Conservation (phyloP, 331 rosid genomes). For the Quercus tomentella region DNA sequence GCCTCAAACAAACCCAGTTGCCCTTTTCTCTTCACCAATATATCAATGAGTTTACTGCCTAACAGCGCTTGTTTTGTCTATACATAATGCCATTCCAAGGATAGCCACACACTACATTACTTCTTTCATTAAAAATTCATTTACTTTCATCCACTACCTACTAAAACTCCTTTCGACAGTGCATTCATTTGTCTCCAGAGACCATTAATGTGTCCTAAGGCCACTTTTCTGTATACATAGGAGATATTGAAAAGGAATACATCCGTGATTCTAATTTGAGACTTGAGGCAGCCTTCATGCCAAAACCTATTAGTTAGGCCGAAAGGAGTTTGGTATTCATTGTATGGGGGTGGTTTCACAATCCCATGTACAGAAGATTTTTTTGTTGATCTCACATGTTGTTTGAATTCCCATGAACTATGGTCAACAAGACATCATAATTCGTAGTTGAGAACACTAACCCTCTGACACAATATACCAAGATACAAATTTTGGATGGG, state of each 20-base stretch:
- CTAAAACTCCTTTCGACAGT: too few relatives aligned
- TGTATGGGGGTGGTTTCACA: too few relatives aligned
- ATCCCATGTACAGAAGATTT: too few relatives aligned
- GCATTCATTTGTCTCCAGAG: too few relatives aligned
- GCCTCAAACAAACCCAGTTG: not conserved
- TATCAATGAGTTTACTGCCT: not conserved
- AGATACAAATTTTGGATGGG: too few relatives aligned
- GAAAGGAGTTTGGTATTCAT: too few relatives aligned
- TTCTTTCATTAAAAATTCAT: not conserved
- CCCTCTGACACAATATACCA: too few relatives aligned
- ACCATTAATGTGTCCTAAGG: conserved; percentile 69
- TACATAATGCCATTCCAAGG: not conserved
- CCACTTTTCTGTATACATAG: conserved; percentile 78
- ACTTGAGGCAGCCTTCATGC: conserved; percentile 74
- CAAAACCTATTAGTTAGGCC: conserved; percentile 38
- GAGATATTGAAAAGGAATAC: conserved; percentile 59
- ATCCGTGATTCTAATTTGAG: conserved; percentile 74
- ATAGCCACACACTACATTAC: not conserved
- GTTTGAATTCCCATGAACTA: too few relatives aligned
- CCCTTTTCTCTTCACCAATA: not conserved
- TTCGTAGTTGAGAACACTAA: too few relatives aligned
- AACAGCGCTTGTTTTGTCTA: not conserved
- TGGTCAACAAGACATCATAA: too few relatives aligned
- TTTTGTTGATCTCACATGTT: too few relatives aligned
- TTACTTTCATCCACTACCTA: not conserved